Evolutionary conservation across 176 grass and related monocot genomes (phyloP), one percentile per base, ranked within the genome.

Genomic region (Musa schizocarpa): DNA sequence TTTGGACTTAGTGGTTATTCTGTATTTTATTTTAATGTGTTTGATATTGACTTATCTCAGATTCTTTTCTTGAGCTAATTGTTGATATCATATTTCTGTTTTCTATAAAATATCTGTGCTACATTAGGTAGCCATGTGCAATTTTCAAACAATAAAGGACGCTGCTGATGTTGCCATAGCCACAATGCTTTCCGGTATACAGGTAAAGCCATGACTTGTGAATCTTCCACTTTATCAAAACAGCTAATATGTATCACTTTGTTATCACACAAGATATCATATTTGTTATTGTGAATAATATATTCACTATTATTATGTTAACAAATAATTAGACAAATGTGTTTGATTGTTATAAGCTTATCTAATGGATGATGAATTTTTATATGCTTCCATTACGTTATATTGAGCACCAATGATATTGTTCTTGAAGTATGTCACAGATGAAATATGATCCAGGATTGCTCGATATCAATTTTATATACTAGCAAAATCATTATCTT

Each of bases 171-270:
- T 98, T 83, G 95, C 95, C 74, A 98, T 98, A 85, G 86, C 86
- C 50, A 89, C 90, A 69, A 98, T 98, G 95, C 95, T 84, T 91
- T 98, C 90, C 87, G 90, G 95, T 73, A 93, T 98, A 86, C 95
- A 98, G 95, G 94, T 98, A 74, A 69, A 85, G 61, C 16, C 71
- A 75, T 82, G 57, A 19, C 4, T 63, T 85, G 2, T 26, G 29
- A 65, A 62, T 83, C 52, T 52, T 65, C 56, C 50, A 70, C 17
- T 70, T 50, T 50, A 20, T 70, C 34, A 50, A 50, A 19, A 16
- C 16, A 43, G 17, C 57, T n/a, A 43, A 43, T 43, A 43, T 48
- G 2, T 20, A 50, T 65, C 43, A 20, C 24, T 43, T 43, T 70
- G 14, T 50, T 50, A 12, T 49, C 1, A 2, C 67, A 69, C 2